Evolutionary conservation across 2,329 filamentous ascomycete genomes (phyloP), one percentile per base, ranked within the genome.

Genomic region (Fusarium metavorans): DNA sequence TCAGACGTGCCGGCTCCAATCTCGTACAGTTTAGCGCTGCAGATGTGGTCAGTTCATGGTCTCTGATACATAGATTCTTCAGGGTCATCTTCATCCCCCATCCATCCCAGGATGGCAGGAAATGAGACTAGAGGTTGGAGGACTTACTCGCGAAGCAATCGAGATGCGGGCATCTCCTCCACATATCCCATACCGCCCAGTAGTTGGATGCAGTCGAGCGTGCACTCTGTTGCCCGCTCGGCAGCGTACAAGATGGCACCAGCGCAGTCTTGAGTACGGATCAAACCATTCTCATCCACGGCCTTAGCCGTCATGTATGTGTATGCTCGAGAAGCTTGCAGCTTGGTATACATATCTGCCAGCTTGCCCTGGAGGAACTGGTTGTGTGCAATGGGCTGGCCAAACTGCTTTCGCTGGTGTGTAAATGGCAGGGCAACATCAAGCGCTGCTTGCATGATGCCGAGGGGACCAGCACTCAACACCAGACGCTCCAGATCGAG

Each of bases 1-100:
- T 99, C 97, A 70, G 95, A 98, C 5, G 97, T 98, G 7, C 97
- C 97, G 6, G 97, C 97, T 2, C 97, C 97, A 81, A 99, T 98
- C 85, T 98, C 97, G 82, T 99, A 99, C 70, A 99, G 83, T 82
- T 92, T 92, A 39, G 90, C 90, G 83, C 89, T 91, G 72, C 35
- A 35, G 39, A 43, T 20, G 7, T 68, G 10, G 64, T 69, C 16
- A 66, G 78, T 85, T 81, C 84, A 82, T 61, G 72, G 32, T 39
- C 39, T 35, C 8, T 30, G 7, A 41, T 23, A n/a, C 23, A 52
- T 35, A 16, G 39, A 13, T 35, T 25, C 34, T 16, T 23, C 37
- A 34, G 52, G 20, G 14, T 32, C 57, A 41, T 60, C 54, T 56
- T 41, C 23, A 23, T 32, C 35, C 56, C 23, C 64, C 41, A 50